phyloP scores from a whole-genome alignment of 140 eudicot genomes.

The Oenanthe javanica region DNA sequence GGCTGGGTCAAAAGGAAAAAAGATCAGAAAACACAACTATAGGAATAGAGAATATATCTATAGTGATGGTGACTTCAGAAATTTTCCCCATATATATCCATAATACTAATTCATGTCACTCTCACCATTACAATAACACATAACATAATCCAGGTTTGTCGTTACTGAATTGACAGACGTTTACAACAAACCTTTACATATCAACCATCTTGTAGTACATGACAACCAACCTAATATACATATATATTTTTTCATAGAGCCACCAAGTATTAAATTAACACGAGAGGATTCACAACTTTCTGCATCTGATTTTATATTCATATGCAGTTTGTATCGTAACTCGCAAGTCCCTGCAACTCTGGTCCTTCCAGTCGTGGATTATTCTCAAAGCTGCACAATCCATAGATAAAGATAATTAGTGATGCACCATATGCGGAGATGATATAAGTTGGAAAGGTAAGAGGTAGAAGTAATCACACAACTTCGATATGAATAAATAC shows the following conservation, averaged over 20 bases:
- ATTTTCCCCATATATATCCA: background rate
- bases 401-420: background rate
- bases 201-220: background rate
- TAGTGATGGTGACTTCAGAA: background rate
- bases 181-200: background rate
- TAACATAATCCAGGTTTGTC: background rate
- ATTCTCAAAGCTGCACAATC: conserved; percentile 11
- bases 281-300: conserved; percentile 7
- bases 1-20: too few species aligned
- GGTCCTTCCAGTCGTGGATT: conserved; percentile 12
- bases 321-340: conserved; percentile 14
- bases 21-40: background rate
- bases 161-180: background rate
- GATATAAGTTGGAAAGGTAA: background rate
- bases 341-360: conserved; percentile 7
- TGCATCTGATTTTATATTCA: background rate
- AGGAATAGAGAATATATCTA: background rate
- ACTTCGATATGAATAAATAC: background rate
- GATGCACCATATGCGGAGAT: background rate
- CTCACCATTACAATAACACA: background rate
- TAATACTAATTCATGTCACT: background rate
- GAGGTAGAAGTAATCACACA: background rate
- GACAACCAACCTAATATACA: background rate
- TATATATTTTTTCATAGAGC: background rate
- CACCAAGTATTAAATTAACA: background rate